Evolutionary conservation across 805 yeast genomes (phyloP).

Genomic region (Vanderwaltozyma yarrowii): DNA sequence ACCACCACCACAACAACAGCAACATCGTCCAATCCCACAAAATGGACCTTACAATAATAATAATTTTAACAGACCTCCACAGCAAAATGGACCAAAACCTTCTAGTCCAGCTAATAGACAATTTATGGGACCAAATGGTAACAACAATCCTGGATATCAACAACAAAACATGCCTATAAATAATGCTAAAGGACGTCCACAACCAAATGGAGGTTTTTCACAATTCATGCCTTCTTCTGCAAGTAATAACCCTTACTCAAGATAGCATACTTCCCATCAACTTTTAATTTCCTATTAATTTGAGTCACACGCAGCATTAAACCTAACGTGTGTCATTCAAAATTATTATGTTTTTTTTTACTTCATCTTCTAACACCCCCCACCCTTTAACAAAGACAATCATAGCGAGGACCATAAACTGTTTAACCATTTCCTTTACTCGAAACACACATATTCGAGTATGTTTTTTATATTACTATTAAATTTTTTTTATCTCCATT

Average conservation of each 20-base stretch:
- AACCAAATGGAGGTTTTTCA: slow-evolving; percentile 22
- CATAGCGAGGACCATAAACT: too few relatives aligned
- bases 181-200: slow-evolving; percentile 7
- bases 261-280: too few relatives aligned
- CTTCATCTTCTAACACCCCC: too few relatives aligned
- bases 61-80: neutral
- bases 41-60: slow-evolving; percentile 2
- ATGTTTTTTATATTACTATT: too few relatives aligned
- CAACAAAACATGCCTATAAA: slow-evolving; percentile 5
- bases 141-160: slow-evolving; percentile 1
- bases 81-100: slow-evolving; percentile 4
- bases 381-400: too few relatives aligned
- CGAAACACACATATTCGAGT: too few relatives aligned
- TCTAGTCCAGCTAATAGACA: neutral
- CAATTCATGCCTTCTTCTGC: slow-evolving; percentile 25
- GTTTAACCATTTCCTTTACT: too few relatives aligned
- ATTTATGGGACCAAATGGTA: neutral
- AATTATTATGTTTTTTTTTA: too few relatives aligned
- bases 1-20: slow-evolving; percentile 1
- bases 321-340: too few relatives aligned
- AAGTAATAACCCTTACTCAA: slow-evolving; percentile 22
- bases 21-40: neutral
- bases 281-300: too few relatives aligned
- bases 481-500: too few relatives aligned
- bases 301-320: too few relatives aligned